phyloP scores from a whole-genome alignment of 73 alveolate species.

The Stentor roeselii region DNA sequence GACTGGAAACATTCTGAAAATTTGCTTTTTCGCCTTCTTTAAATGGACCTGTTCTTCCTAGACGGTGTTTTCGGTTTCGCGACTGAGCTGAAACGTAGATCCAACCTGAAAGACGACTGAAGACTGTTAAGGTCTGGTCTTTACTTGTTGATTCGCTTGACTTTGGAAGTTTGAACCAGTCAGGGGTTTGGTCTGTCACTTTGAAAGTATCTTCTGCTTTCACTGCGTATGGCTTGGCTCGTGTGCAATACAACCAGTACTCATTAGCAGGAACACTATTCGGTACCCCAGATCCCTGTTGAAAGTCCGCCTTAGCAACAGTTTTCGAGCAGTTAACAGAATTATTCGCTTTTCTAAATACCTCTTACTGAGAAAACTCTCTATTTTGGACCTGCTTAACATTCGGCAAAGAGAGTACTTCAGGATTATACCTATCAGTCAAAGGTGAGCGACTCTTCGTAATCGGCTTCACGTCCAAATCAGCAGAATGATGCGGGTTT shows the following conservation, averaged over 20 bases:
- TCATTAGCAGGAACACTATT: not conserved
- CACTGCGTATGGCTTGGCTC: not conserved
- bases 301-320: not conserved
- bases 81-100: not conserved
- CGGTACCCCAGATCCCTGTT: not conserved
- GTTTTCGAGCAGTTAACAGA: not conserved
- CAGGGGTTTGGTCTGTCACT: not conserved
- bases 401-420: not conserved
- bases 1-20: not conserved
- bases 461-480: not conserved
- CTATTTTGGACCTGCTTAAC: not conserved
- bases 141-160: not conserved
- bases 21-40: not conserved
- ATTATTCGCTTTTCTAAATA: not conserved
- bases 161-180: not conserved
- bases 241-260: not conserved
- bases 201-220: not conserved
- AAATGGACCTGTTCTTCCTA: not conserved
- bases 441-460: not conserved
- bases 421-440: not conserved
- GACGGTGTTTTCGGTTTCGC: not conserved
- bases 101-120: not conserved
- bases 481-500: not conserved
- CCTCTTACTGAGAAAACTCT: not conserved
- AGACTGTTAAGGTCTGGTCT: not conserved